A percentile compares a stretch with the other conserved stretches of the same genome.
phyloP scores from a whole-genome alignment of 345 rosid species.

The Euphorbia peplus region DNA sequence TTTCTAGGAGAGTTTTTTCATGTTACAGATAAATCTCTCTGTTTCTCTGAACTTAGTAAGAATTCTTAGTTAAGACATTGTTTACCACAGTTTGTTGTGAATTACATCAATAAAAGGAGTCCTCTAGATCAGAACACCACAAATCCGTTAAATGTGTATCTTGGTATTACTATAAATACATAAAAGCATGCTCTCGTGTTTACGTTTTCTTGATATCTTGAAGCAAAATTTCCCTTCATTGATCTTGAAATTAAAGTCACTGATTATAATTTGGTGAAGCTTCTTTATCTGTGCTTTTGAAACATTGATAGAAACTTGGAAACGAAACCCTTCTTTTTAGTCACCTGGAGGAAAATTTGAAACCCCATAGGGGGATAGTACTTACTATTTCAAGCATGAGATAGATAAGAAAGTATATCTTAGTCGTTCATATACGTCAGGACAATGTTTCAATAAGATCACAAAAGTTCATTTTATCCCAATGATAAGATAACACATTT shows the following conservation, averaged over 20 bases:
- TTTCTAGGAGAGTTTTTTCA: not conserved
- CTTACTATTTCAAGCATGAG: not conserved
- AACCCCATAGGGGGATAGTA: not conserved
- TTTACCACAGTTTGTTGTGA: not conserved
- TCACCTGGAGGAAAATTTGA: slow-evolving; percentile 27
- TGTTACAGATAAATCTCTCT: not conserved
- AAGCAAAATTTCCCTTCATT: not conserved
- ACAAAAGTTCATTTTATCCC: too few relatives aligned
- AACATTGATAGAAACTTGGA: slow-evolving; percentile 23
- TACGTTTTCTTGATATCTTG: not conserved
- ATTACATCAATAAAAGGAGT: not conserved
- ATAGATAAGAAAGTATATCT: too few relatives aligned
- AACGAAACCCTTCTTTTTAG: slow-evolving; percentile 25
- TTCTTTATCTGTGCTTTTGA: slow-evolving; percentile 27
- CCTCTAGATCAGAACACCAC: not conserved
- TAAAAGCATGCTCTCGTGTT: not conserved
- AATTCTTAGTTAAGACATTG: not conserved
- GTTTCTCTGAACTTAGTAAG: not conserved
- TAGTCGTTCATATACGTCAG: too few relatives aligned
- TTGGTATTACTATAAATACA: not conserved
- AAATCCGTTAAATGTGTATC: not conserved
- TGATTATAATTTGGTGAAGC: not conserved
- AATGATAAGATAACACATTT: too few relatives aligned
- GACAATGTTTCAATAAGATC: too few relatives aligned
- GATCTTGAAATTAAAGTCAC: too few relatives aligned